Conservation (phyloP, 768 basidiomycete species). For the Rhizopogon sp. region DNA sequence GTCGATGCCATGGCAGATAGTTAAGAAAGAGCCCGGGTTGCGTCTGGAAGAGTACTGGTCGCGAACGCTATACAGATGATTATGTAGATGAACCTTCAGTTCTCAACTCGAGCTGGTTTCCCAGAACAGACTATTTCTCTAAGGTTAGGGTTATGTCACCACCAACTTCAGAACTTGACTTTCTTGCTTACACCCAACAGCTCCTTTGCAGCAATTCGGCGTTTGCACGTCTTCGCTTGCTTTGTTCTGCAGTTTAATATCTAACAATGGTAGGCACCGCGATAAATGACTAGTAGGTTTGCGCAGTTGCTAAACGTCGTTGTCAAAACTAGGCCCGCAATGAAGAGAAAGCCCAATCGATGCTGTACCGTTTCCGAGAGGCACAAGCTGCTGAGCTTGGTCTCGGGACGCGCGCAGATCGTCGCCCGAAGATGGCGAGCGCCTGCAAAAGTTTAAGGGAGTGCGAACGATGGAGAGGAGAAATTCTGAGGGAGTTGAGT, state of each 20-base stretch:
- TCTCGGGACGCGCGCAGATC: slow-evolving; percentile 76
- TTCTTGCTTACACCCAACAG: too few relatives aligned
- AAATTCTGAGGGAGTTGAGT: slow-evolving; percentile 91
- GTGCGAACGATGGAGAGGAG: slow-evolving; percentile 94
- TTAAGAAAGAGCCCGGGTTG: background rate
- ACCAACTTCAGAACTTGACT: too few relatives aligned
- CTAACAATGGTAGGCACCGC: background rate
- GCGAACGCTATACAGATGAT: too few relatives aligned
- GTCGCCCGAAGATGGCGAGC: slow-evolving; percentile 89
- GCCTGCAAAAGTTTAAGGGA: slow-evolving; percentile 88
- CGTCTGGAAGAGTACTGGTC: too few relatives aligned
- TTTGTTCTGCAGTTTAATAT: background rate
- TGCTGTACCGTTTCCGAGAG: slow-evolving; percentile 94
- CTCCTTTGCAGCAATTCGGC: too few relatives aligned
- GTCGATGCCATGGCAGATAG: slow-evolving; percentile 41
- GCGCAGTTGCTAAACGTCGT: background rate
- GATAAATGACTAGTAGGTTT: background rate
- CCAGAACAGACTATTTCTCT: too few relatives aligned
- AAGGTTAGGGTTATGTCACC: too few relatives aligned
- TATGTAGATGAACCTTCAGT: too few relatives aligned
- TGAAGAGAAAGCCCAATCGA: slow-evolving; percentile 96
- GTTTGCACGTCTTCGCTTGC: background rate
- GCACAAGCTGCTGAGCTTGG: slow-evolving; percentile 95
- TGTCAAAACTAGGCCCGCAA: slow-evolving; percentile 71
- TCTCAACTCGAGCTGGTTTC: too few relatives aligned